phyloP scores from a whole-genome alignment of 2,329 filamentous ascomycete genomes.

The Furcasterigmium furcatum region DNA sequence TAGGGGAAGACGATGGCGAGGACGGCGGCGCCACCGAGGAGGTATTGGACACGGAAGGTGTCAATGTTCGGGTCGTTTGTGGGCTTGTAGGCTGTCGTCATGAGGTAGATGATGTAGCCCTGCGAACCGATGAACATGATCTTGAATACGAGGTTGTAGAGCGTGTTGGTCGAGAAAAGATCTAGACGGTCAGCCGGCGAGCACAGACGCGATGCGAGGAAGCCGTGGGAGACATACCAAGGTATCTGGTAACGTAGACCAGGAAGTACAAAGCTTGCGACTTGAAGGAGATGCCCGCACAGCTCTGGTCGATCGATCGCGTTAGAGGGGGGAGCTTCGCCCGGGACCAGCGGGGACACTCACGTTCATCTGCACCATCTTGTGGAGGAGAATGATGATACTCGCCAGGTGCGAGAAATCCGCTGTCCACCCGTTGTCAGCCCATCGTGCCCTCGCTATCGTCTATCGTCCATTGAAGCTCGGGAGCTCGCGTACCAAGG shows the following conservation, averaged over 20 bases:
- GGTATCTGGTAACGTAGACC: conserved; percentile 91
- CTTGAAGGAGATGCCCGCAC: conserved; percentile 97
- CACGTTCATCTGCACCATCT: conserved; percentile 93
- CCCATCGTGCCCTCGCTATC: conserved; percentile 2
- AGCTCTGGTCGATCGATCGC: conserved; percentile 63
- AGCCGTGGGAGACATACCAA: conserved; percentile 54
- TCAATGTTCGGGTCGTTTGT: conserved; percentile 96
- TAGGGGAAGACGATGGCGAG: conserved; percentile 83
- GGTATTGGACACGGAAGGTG: conserved; percentile 95
- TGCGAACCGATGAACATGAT: conserved; percentile 89
- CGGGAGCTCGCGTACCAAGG: conserved; percentile 33
- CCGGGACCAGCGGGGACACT: conserved; percentile 23
- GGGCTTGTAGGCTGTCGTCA: conserved; percentile 96
- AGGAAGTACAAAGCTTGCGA: conserved; percentile 93
- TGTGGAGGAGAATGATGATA: conserved; percentile 91
- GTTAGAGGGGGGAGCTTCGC: conserved; percentile 9
- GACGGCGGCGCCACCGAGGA: conserved; percentile 76
- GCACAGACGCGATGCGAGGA: neutral
- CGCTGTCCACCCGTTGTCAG: conserved; percentile 48
- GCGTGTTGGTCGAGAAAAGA: conserved; percentile 77
- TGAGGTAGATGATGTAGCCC: conserved; percentile 94
- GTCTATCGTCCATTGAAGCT: no score
- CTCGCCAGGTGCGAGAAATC: conserved; percentile 95
- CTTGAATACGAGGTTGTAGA: conserved; percentile 96
- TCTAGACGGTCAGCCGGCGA: conserved; percentile 47